Percentiles rank a stretch among this genome's conserved stretches.
These are phyloP conservation scores for Penicillium sp. DNA, from an alignment of 2,329 filamentous ascomycete species.

Conservation along the genomic window DNA sequence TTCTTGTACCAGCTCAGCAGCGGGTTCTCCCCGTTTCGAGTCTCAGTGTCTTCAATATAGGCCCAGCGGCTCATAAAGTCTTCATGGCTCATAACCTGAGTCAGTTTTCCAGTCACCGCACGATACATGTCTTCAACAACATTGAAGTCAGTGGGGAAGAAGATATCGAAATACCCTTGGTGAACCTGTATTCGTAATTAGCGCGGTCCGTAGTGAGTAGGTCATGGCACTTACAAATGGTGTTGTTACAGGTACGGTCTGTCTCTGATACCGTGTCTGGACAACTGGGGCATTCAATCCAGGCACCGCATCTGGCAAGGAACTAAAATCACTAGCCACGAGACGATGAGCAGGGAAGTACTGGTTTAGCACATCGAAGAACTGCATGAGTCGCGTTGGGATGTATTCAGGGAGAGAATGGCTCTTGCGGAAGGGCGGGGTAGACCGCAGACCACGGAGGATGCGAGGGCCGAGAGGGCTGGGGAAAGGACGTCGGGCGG, in stretches of 20 bases:
- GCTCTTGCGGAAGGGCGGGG: conserved; percentile 71
- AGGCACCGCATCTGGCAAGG: conserved; percentile 75
- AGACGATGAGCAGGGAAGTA: conserved; percentile 91
- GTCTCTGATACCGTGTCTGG: conserved; percentile 85
- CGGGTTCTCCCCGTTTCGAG: conserved; percentile 88
- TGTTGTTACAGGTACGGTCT: conserved; percentile 85
- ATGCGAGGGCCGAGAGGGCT: conserved; percentile 49
- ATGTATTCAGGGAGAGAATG: conserved; percentile 87
- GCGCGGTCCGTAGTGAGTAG: neutral
- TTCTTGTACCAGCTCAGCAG: conserved; percentile 93
- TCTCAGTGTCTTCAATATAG: conserved; percentile 84
- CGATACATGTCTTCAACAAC: conserved; percentile 91
- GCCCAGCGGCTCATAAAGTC: conserved; percentile 91
- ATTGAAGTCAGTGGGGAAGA: conserved; percentile 94
- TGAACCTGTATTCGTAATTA: conserved; percentile 65
- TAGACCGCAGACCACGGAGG: conserved; percentile 62
- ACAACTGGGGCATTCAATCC: conserved; percentile 93
- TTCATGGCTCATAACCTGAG: conserved; percentile 79
- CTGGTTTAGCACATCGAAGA: conserved; percentile 85
- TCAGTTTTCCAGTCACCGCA: conserved; percentile 88
- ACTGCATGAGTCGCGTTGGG: conserved; percentile 91
- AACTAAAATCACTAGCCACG: conserved; percentile 86
- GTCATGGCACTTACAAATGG: conserved; percentile 67
- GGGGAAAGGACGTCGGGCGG: conserved; percentile 49
- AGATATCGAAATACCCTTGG: conserved; percentile 97